Base-by-base conservation (phyloP, 345 rosid species). In the Alliaria petiolata region DNA sequence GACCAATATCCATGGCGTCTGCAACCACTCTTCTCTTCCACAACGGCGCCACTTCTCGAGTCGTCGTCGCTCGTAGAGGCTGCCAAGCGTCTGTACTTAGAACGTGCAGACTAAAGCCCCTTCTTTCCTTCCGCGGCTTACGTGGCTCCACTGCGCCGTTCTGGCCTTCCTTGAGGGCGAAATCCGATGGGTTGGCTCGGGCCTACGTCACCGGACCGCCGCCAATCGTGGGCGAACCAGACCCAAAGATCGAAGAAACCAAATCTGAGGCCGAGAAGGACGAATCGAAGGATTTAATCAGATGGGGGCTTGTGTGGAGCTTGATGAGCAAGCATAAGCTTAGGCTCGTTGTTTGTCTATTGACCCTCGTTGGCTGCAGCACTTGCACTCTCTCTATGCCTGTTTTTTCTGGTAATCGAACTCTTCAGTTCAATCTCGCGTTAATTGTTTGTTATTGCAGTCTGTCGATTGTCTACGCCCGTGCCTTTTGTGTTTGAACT, bases 341-440 rank as follows among this genome's bases (percentile, higher is more conserved):
- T 16, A 80, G 89, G 57, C 81, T 91, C 13, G 71, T 69, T 20
- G 31, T 85, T 59, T 81, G 87, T 31, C 47, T 75, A 16, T 53
- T 85, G 60, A 66, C 97, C 61, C 89, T 93, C 19, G 14, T 83
- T 68, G 96, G 91, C 9, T 77, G 96, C 83, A 84, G 91, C 67
- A 63, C 82, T 3, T 93, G 92, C 60, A 93, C 97, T 62, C 96
- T 93, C 67, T 89, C 97, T 14, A 85, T 87, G 97, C 95, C 97
- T 25, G 69, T 93, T 20, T 93, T 85, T 64, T 93, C 98, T 20
- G 98, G 98, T 89, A 54, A 69, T 51, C 38, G 14, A 16, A 0
- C 45, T 63, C 52, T 39, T 50, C 59, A 8, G 2, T 52, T 55
- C 7, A 39, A 6, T 53, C 16, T 39, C 30, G 13, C 28, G 6